Evolutionary conservation across 176 grass and related monocot genomes (phyloP).

Genomic region (Panicum miliaceum): DNA sequence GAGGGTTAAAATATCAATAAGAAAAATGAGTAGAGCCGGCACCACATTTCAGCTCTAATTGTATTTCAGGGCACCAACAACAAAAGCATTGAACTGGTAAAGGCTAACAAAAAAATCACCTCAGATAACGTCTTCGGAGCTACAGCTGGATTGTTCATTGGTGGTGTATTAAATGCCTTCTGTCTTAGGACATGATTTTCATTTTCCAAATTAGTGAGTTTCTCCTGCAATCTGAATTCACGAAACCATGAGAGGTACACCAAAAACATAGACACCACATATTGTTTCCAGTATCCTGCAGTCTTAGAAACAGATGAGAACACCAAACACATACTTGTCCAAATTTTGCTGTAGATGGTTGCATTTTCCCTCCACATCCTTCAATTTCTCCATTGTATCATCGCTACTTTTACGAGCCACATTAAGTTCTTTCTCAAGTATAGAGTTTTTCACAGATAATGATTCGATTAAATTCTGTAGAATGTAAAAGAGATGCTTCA

Average conservation of each 20-base stretch:
- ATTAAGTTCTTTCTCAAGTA: slow-evolving; percentile 77
- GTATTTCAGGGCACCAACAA: not conserved
- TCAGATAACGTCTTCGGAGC: slow-evolving; percentile 65
- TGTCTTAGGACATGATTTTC: slow-evolving; percentile 94
- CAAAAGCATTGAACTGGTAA: slow-evolving; percentile 33
- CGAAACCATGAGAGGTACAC: slow-evolving; percentile 17
- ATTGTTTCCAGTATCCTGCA: slow-evolving; percentile 28
- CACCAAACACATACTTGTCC: slow-evolving; percentile 68
- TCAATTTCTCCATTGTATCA: slow-evolving; percentile 84
- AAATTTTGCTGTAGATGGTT: slow-evolving; percentile 79
- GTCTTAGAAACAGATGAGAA: slow-evolving; percentile 19
- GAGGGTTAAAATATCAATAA: not conserved
- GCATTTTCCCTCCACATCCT: slow-evolving; percentile 80
- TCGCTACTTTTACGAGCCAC: slow-evolving; percentile 71
- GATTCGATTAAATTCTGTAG: slow-evolving; percentile 73
- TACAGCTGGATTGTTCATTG: slow-evolving; percentile 49
- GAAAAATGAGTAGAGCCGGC: not conserved
- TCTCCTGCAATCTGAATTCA: slow-evolving; percentile 81
- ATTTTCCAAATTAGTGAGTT: slow-evolving; percentile 78
- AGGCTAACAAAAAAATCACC: slow-evolving; percentile 48
- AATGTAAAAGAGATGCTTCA: slow-evolving; percentile 49
- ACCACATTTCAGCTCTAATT: not conserved
- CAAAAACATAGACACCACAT: not conserved
- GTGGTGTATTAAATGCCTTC: slow-evolving; percentile 64
- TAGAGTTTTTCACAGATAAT: slow-evolving; percentile 70